Evolutionary conservation across 108 stramenopile genomes (phyloP).

Genomic region (Aurantiochytrium sp.): DNA sequence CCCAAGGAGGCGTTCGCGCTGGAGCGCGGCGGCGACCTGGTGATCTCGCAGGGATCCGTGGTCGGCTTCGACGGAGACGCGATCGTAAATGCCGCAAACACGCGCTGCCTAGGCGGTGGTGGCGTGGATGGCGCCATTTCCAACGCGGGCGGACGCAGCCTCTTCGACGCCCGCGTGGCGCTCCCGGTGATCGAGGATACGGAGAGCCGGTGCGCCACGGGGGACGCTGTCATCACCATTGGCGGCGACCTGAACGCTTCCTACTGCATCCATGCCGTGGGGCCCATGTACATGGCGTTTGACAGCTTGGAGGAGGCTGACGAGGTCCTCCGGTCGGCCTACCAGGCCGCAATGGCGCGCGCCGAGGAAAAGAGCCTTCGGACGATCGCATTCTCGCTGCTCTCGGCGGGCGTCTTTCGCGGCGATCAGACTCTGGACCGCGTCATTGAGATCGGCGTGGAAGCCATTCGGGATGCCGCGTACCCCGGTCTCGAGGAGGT

Average conservation of each 20-base stretch:
- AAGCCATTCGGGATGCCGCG: conserved; percentile 31
- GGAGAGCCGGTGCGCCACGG: conserved; percentile 61
- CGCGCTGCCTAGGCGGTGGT: conserved; percentile 71
- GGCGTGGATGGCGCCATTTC: conserved; percentile 81
- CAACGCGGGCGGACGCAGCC: conserved; percentile 59
- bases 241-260: conserved; percentile 56
- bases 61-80: conserved; percentile 45
- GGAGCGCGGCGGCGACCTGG: background rate
- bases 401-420: conserved; percentile 71
- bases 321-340: background rate
- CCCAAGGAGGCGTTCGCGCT: too few species aligned
- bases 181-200: conserved; percentile 45
- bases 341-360: background rate
- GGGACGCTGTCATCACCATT: conserved; percentile 63
- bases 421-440: conserved; percentile 52
- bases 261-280: conserved; percentile 79
- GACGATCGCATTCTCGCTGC: conserved; percentile 64
- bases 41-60: background rate
- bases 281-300: conserved; percentile 63
- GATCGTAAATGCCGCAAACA: conserved; percentile 79
- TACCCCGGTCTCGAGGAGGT: conserved; percentile 53
- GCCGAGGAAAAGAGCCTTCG: conserved; percentile 11
- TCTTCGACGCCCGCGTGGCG: conserved; percentile 53
- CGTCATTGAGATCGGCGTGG: conserved; percentile 60
- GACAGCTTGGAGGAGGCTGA: background rate